Conservation (phyloP, 805 yeast genomes). For the Maudiozyma bulderi region DNA sequence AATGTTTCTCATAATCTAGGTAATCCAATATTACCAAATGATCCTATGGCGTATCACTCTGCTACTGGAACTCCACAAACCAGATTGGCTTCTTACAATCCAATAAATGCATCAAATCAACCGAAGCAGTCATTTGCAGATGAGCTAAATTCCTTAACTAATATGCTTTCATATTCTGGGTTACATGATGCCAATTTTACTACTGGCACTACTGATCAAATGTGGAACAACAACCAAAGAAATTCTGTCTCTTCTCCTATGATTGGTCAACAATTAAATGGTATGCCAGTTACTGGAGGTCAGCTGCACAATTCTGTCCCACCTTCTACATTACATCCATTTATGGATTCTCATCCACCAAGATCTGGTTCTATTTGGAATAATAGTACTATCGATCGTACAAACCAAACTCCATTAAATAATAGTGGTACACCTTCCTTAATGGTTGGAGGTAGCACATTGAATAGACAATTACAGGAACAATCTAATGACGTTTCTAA, state of each 20-base stretch:
- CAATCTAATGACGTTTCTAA: neutral
- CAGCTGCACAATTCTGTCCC: neutral
- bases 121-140: conserved; percentile 15
- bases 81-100: conserved; percentile 1
- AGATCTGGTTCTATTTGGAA: conserved; percentile 26
- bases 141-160: conserved; percentile 21
- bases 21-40: neutral
- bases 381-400: neutral
- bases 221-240: conserved; percentile 14
- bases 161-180: conserved; percentile 19
- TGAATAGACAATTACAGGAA: neutral
- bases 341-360: conserved; percentile 2
- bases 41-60: neutral
- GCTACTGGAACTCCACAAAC: neutral
- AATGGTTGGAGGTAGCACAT: neutral
- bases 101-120: neutral
- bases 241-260: neutral
- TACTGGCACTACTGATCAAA: conserved; percentile 3
- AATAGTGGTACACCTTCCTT: neutral
- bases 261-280: neutral
- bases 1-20: neutral
- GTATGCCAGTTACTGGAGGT: neutral
- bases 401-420: neutral
- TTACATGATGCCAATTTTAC: conserved; percentile 10
- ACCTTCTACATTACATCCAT: neutral